Percentiles rank a stretch among this genome's conserved stretches.
Conservation (phyloP, 140 eudicot species). For the Artemisia princeps region DNA sequence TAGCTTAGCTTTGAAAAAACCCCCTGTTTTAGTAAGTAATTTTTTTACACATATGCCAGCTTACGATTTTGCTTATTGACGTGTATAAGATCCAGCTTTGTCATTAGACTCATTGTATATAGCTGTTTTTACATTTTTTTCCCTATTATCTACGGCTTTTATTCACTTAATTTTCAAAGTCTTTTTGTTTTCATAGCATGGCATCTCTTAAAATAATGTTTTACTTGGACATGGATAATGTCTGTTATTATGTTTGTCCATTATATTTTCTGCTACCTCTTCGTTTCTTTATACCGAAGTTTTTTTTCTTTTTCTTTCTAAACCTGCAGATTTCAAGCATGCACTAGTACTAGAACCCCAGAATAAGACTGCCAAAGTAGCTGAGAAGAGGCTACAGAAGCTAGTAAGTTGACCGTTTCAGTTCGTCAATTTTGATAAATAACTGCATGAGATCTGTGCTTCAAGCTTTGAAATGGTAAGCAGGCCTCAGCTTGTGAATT, state of each 20-base stretch:
- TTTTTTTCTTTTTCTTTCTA: neutral
- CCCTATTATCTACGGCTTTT: too few species aligned
- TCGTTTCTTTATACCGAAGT: neutral
- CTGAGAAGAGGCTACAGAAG: slow-evolving; percentile 79
- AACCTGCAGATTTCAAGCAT: slow-evolving; percentile 76
- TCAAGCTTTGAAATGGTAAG: slow-evolving; percentile 4
- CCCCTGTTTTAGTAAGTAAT: too few species aligned
- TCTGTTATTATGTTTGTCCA: neutral
- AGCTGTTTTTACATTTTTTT: too few species aligned
- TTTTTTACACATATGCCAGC: too few species aligned
- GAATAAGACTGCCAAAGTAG: slow-evolving; percentile 60
- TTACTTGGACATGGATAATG: neutral
- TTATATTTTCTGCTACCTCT: neutral
- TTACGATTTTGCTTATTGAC: too few species aligned
- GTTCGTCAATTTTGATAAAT: slow-evolving; percentile 16
- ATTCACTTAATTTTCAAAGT: neutral
- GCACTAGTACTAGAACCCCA: slow-evolving; percentile 93
- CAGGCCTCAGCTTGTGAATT: neutral
- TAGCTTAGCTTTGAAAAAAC: too few species aligned
- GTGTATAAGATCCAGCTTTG: too few species aligned
- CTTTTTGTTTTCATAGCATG: neutral
- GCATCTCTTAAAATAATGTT: neutral
- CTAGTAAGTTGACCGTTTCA: slow-evolving; percentile 31
- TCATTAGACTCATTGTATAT: too few species aligned
- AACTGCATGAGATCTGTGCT: neutral